phyloP scores from a whole-genome alignment of 495 filamentous ascomycete genomes.

The Penicillium chermesinum region DNA sequence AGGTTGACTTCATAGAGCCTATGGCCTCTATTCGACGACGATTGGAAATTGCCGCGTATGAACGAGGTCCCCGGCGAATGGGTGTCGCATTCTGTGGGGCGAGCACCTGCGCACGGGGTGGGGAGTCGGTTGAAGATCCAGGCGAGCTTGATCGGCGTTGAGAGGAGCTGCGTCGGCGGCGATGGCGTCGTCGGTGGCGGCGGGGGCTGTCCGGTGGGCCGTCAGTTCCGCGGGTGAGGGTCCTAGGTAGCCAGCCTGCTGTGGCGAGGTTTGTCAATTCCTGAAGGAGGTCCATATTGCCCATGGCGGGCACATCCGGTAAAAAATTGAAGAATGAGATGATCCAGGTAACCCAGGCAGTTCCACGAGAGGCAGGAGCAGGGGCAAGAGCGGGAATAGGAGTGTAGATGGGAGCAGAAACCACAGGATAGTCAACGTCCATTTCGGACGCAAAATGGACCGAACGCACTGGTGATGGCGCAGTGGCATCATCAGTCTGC shows the following conservation, averaged over 20 bases:
- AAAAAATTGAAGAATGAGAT: neutral
- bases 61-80: slow-evolving; percentile 7
- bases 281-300: neutral
- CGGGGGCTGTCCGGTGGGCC: neutral
- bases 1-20: slow-evolving; percentile 30
- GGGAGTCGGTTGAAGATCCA: neutral
- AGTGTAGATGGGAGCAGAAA: neutral
- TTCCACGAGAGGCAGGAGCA: neutral
- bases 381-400: neutral
- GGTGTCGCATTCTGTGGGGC: slow-evolving; percentile 6
- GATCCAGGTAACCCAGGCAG: neutral
- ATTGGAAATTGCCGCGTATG: slow-evolving; percentile 27
- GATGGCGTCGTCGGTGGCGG: neutral
- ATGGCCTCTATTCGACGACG: slow-evolving; percentile 24
- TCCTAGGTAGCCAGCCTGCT: no score
- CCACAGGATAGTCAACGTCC: no score
- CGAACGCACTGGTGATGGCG: no score
- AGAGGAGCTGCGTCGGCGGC: neutral
- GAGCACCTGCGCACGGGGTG: neutral
- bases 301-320: neutral
- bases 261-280: neutral
- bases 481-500: no score
- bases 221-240: no score
- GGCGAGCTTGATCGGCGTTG: neutral
- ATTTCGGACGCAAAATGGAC: no score